Base-by-base conservation (phyloP, 2,329 filamentous ascomycete species). In the Penicillium sp. region DNA sequence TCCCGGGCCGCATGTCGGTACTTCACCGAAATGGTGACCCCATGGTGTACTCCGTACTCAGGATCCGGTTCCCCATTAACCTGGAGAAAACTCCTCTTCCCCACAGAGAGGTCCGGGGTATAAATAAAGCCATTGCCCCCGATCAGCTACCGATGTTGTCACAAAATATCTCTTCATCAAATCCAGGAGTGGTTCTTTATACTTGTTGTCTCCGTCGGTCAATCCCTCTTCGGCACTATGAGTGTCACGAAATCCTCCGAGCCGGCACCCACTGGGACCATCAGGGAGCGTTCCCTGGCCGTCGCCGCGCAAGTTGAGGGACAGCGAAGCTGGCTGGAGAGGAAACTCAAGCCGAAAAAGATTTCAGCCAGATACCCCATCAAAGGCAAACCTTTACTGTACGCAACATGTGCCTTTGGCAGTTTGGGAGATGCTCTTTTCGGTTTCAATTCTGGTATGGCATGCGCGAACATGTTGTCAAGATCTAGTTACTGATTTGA, bases 341-440 rank as follows among this genome's bases (percentile, higher is more conserved):
- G 62, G 34, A 64, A 57, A n/a, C 38, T 76, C 22, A 75, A 73
- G 60, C 74, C 74, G 2, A 73, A 63, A 55, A 74, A 67, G 32
- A 60, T 74, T 48, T 69, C 61, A 2, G 67, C 71, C 8, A 58
- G 74, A 18, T 76, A 76, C 56, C 74, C 74, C 1, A 67, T 76
- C 65, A 74, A 69, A 50, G 74, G 74, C 51, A n/a, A 58, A 9
- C 57, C 60, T 3, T 49, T 76, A 16, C 64, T 76, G 8, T 76
- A 66, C 48, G 67, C 71, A 38, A 76, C 74, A 22, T 76, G 74
- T 58, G 73, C 65, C 3, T 76, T 76, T 61, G 74, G 74, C 10
- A 72, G 70, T 56, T 60, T 76, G 43, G 74, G 74, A 22, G 74
- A 76, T 70, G 72, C 72, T 4, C 56, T 76, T 3, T 76, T 76